Conservation (phyloP, 495 filamentous ascomycete species). For the Penicillium robsamsonii region DNA sequence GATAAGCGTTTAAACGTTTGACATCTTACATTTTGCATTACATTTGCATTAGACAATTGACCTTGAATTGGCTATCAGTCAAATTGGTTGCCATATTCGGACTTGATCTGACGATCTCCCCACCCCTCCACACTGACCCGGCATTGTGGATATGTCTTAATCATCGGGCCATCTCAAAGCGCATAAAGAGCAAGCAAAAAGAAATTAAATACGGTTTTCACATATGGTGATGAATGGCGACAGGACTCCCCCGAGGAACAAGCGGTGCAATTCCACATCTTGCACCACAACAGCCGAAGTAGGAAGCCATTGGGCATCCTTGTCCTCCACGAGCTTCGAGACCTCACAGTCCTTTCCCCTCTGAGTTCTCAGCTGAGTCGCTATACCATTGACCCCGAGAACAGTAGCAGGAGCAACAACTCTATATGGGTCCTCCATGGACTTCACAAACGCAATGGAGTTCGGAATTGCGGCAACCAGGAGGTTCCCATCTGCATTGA, state of each 20-base stretch:
- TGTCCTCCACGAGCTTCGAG: neutral
- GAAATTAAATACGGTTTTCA: neutral
- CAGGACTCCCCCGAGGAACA: conserved; percentile 14
- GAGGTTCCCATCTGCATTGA: conserved; percentile 38
- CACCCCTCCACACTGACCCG: neutral
- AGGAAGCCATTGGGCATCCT: neutral
- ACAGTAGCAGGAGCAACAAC: neutral
- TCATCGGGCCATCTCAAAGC: neutral
- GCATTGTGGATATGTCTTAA: neutral
- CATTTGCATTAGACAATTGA: too few relatives aligned
- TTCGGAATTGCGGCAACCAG: conserved; percentile 32
- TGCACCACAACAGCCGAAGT: neutral
- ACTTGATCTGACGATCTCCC: neutral
- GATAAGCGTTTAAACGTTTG: neutral
- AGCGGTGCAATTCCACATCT: conserved; percentile 4
- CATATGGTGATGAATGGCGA: conserved; percentile 15
- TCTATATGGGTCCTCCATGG: neutral
- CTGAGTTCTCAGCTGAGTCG: neutral
- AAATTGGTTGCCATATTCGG: neutral
- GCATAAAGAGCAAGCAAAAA: neutral
- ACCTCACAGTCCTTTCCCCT: neutral
- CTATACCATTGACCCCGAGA: neutral
- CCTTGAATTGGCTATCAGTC: neutral
- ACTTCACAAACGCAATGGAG: conserved; percentile 13
- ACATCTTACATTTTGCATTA: neutral